Base-by-base conservation (phyloP, 352 stramenopile genomes). In the Phytophthora ramorum region DNA sequence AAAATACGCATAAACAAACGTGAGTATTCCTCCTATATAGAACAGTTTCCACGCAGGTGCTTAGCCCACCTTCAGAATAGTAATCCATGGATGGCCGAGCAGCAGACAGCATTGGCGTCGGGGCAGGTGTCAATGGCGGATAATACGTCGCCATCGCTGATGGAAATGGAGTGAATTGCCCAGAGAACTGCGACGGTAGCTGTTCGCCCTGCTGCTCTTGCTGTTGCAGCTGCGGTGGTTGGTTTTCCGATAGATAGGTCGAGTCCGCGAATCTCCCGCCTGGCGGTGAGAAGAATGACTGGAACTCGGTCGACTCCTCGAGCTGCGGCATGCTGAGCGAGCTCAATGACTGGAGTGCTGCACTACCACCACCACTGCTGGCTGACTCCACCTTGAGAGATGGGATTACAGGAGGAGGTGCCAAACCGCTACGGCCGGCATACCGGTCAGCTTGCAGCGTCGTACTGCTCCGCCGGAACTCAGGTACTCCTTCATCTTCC, bases 21-120 rank as follows among this genome's bases (percentile, higher is more conserved):
- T 40, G n/a, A 46, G 40, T 46, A 4, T 34, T 10, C 1, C 58
- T 10, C 1, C 58, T 37, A 55, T 30, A 34, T 13, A 47, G 7
- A 47, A 35, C 17, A 43, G 3, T 9, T 37, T 43, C 10, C 32
- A 45, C n/a, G 0, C 30, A 6, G 1, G 1, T 22, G 32, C 26
- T 16, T 62, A 75, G 60, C 56, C 58, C 70, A 78, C 65, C 56
- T 63, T 78, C 70, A 24, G 55, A 22, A 46, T 75, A 75, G 32
- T 69, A 63, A 28, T 69, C 57, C 20, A 66, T 20, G 1, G 64
- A 48, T 46, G 55, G 13, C 3, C 59, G 62, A n/a, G 46, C 16
- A 30, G 20, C 12, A 22, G 30, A 10, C 7, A 41, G 43, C 49
- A 57, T 51, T 54, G 54, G 28, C 0, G 47, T 24, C 16, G 52